phyloP scores from a whole-genome alignment of 2,329 filamentous ascomycete genomes.

The Phaeophleospora eucalypticola region DNA sequence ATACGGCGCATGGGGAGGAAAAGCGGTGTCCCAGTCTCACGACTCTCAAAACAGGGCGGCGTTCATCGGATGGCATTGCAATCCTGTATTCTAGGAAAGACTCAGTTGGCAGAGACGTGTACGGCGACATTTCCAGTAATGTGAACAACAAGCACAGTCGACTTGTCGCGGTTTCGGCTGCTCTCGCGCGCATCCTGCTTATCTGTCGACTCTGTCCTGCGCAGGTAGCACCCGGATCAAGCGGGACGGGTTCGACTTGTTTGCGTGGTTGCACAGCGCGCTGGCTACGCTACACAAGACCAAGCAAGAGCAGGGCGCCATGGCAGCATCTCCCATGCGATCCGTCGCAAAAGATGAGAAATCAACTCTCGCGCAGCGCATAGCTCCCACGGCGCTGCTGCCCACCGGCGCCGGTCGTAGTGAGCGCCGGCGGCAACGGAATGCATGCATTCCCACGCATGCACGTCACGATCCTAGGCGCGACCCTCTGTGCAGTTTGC shows the following conservation, averaged over 20 bases:
- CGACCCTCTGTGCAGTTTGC: neutral
- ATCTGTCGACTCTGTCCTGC: no score
- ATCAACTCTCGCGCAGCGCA: no score
- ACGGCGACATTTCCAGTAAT: no score
- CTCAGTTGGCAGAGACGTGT: no score
- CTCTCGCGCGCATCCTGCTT: no score
- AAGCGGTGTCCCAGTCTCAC: conserved; percentile 6
- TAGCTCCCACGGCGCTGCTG: no score
- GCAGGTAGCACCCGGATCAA: neutral
- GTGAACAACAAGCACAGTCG: neutral
- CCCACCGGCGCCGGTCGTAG: no score
- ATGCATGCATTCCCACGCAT: neutral
- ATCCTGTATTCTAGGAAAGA: neutral
- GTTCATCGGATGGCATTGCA: neutral
- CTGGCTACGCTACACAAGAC: neutral
- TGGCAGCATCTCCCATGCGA: no score
- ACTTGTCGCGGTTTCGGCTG: no score
- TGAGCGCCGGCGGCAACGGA: no score
- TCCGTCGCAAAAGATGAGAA: neutral
- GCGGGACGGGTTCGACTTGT: neutral
- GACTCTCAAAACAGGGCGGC: conserved; percentile 2
- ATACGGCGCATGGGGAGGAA: conserved; percentile 1
- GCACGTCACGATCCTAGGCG: conserved; percentile 6
- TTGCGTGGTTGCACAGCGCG: neutral
- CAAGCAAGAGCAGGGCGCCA: no score